Evolutionary conservation across 2,329 filamentous ascomycete species (phyloP), one percentile per base, ranked within the genome.

Genomic region (Alternaria gaisen): DNA sequence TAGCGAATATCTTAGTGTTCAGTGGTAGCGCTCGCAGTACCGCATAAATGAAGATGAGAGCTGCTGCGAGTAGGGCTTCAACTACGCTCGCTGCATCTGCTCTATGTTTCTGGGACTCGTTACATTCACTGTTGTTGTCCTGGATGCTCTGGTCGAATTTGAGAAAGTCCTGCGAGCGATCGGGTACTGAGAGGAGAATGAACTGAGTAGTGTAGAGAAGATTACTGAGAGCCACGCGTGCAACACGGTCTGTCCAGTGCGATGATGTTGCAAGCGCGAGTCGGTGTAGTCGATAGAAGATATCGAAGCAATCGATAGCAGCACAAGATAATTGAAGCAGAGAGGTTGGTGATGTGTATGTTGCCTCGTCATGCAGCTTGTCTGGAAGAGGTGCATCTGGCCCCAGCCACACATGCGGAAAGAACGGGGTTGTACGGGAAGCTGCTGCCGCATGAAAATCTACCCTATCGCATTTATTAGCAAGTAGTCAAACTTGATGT

Each of bases 211-310:
- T 62, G 46, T 73, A 74, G 9, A 73, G 60, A 7, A 72, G 40
- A 41, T 72, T 67, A 32, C 68, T 70, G 5, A 72, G 43, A 4
- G 67, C 64, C 7, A 65, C 30, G 5, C 65, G 53, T 14, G 65
- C 52, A 3, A 71, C 65, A 26, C 56, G 41, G 1, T 20, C 42
- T 3, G 56, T 41, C 71, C 67, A 73, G 11, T 48, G 61, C 10
- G 64, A 54, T 0, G 70, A 69, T n/a, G 58, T 38, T 10, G 68
- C 71, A 4, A 72, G 59, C 4, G 63, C 66, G 36, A 74, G 63
- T 12, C 68, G 68, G 42, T 73, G 71, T 1, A 74, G 53, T 8
- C 60, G 65, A 58, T 72, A 67, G 60, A 74, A 72, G 8, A 72
- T 68, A 20, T 72, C 71, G 62, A 73, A 72, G 58, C 68, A 72